Evolutionary conservation across 345 rosid genomes (phyloP).

Genomic region (Citrus hindsii): DNA sequence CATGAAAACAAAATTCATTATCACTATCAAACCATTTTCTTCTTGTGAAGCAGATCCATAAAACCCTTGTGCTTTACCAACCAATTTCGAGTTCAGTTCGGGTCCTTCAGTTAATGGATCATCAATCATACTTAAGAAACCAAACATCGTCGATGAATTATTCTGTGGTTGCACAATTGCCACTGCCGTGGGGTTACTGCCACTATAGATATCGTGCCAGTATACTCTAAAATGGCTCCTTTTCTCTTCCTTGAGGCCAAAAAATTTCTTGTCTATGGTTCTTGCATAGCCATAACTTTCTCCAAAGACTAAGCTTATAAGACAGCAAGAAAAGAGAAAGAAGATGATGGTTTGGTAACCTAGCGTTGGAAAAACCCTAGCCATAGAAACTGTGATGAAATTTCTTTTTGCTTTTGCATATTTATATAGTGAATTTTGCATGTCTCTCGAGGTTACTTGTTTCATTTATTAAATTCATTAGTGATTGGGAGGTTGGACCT

Average conservation of each 20-base stretch:
- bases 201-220: constrained; percentile 55
- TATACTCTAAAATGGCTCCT: constrained; percentile 39
- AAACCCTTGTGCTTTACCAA: constrained; percentile 78
- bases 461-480: background rate
- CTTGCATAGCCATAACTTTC: background rate
- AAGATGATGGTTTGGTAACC: background rate
- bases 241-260: constrained; percentile 35
- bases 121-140: constrained; percentile 53
- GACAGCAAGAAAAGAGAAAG: background rate
- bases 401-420: background rate
- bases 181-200: constrained; percentile 33
- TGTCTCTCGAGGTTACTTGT: background rate
- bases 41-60: constrained; percentile 54
- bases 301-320: background rate
- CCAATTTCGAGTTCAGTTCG: constrained; percentile 45
- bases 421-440: background rate
- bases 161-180: constrained; percentile 21
- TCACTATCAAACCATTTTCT: constrained; percentile 58
- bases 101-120: constrained; percentile 60
- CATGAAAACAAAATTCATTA: constrained; percentile 62
- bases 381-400: background rate
- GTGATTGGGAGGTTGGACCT: background rate
- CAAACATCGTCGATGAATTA: constrained; percentile 25
- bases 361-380: background rate
- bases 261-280: constrained; percentile 11